Evolutionary conservation across 2,329 filamentous ascomycete genomes (phyloP), one percentile per base, ranked within the genome.

Genomic region (Diplodia sapinea): DNA sequence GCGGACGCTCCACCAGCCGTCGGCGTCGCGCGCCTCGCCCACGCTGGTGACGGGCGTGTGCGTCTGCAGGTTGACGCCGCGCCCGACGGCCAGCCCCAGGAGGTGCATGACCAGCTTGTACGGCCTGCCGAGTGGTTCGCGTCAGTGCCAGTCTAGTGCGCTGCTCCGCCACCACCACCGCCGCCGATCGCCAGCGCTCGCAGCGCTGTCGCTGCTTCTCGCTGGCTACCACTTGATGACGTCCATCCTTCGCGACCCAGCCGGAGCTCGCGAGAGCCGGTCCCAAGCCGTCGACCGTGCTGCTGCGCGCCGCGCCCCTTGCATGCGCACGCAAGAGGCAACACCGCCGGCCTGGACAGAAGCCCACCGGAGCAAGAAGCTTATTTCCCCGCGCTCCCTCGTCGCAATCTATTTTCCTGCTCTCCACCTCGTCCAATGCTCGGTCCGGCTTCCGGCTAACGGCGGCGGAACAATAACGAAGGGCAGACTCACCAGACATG

Each of bases 101-200:
- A 75, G 62, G 23, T 70, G 66, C 3, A 72, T 70, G n/a, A 74
- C 74, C 57, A 76, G 72, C 59, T 74, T 74, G 65, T 76, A 76
- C 15, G 73, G 74, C 73, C 73, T 67, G 20, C 26, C 4, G 38
- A 51, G 31, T 50, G 36, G 62, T 17, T n/a, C n/a, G 47, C 57
- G 40, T 62, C 49, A 62, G 57, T 47, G n/a, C 43, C 26, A 33
- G 23, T 38, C 59, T 51, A 63, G 59, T 9, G 31, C 31, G 13
- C 9, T 36, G 17, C 57, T 38, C 57, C 43, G 57, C 55, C 57
- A 23, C 57, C 17, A 49, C 40, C 4, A 12, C 23, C 55, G 6
- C 13, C 23, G 5, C 3, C 26, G 7, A 17, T 15, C 29, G 13
- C 26, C 29, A 2, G 11, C 11, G 8, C 36, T 1, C 36, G 36